Evolutionary conservation across 495 filamentous ascomycete genomes (phyloP).

Genomic region (Hamigera avellanea): DNA sequence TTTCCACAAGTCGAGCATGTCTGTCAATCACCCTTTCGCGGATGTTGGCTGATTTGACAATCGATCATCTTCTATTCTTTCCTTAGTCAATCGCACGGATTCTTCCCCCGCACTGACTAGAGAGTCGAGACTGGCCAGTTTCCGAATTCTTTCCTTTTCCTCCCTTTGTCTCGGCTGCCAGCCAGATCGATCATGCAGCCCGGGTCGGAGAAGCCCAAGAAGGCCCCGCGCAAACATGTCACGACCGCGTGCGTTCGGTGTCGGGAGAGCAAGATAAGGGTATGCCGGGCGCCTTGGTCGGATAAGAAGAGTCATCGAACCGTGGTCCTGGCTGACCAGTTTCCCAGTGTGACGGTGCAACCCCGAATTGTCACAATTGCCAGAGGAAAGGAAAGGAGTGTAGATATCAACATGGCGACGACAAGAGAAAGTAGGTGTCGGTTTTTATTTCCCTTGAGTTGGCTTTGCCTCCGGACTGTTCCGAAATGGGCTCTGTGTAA

Average conservation of each 20-base stretch:
- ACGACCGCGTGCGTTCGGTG: constrained; percentile 39
- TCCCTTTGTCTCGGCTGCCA: too few species aligned
- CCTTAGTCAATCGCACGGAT: neutral
- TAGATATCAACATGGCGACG: constrained; percentile 37
- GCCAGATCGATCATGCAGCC: constrained; percentile 15
- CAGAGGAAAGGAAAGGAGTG: constrained; percentile 35
- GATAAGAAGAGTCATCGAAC: too few species aligned
- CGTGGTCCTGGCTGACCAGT: neutral
- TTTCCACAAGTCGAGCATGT: constrained; percentile 1
- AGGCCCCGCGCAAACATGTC: constrained; percentile 31
- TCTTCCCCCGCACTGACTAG: too few species aligned
- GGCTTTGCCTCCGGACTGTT: too few species aligned
- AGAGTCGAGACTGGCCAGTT: too few species aligned
- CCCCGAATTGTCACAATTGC: constrained; percentile 36
- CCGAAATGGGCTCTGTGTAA: too few species aligned
- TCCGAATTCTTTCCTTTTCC: too few species aligned
- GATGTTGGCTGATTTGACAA: constrained; percentile 10
- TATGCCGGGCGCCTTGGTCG: constrained; percentile 14
- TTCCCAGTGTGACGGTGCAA: constrained; percentile 32
- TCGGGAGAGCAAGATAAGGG: constrained; percentile 39
- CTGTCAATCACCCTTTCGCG: constrained; percentile 4
- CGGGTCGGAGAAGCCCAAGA: constrained; percentile 22
- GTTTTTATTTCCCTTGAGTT: too few species aligned
- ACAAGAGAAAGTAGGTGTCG: constrained; percentile 34
- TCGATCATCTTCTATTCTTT: neutral